Percentiles rank a stretch among this genome's conserved stretches.
These are phyloP conservation scores for Ophiostoma montium DNA, from an alignment of 2,329 filamentous ascomycete species.

Conservation along the genomic window DNA sequence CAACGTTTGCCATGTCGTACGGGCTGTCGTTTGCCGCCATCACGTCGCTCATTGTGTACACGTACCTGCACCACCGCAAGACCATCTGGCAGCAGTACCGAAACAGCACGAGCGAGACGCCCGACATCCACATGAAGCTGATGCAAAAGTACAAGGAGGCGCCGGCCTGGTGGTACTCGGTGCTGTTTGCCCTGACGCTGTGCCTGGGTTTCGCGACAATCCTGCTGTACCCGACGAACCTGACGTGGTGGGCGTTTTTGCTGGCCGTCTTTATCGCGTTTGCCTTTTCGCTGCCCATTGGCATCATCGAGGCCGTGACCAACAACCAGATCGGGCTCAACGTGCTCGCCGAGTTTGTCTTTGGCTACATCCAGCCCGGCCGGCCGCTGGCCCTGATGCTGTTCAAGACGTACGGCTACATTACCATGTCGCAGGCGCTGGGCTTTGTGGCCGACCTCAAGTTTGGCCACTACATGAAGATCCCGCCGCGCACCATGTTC, in stretches of 20 bases:
- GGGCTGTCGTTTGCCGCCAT: conserved; percentile 61
- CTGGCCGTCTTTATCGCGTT: conserved; percentile 50
- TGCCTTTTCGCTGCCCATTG: conserved; percentile 50
- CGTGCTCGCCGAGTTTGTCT: conserved; percentile 58
- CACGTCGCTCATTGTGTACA: conserved; percentile 53
- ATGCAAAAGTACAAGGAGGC: conserved; percentile 50
- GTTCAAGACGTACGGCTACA: conserved; percentile 62
- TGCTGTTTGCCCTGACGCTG: conserved; percentile 40
- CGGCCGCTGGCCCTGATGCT: conserved; percentile 62
- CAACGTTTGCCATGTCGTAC: conserved; percentile 56
- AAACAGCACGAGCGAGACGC: conserved; percentile 43
- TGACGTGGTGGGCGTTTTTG: conserved; percentile 60
- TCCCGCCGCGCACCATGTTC: conserved; percentile 53
- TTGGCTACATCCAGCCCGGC: conserved; percentile 60
- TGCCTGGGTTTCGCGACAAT: conserved; percentile 38
- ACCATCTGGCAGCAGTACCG: conserved; percentile 51
- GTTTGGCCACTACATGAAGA: conserved; percentile 55
- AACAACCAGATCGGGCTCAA: conserved; percentile 51
- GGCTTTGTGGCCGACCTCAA: conserved; percentile 54
- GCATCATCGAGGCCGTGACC: conserved; percentile 48
- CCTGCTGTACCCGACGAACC: conserved; percentile 49
- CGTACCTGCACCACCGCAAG: conserved; percentile 49
- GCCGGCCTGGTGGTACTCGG: conserved; percentile 49
- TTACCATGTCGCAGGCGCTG: conserved; percentile 51
- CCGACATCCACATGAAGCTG: conserved; percentile 49